A percentile compares a stretch with the other conserved stretches of the same genome.
Conservation (phyloP, 2,329 filamentous ascomycete species). For the Cercospora citrullina region DNA sequence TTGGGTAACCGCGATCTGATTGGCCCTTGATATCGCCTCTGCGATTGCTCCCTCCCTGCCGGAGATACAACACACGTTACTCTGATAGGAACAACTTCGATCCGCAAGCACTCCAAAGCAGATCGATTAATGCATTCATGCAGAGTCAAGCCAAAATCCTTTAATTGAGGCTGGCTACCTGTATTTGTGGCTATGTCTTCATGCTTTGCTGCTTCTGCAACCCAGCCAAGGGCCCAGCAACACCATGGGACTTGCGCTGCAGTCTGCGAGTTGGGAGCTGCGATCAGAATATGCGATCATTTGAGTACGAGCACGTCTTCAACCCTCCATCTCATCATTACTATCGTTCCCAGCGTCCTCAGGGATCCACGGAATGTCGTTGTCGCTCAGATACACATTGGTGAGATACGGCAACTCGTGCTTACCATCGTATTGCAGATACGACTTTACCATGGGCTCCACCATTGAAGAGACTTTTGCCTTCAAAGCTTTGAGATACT, state of each 20-base stretch:
- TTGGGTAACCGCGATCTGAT: background rate
- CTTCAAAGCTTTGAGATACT: constrained; percentile 11
- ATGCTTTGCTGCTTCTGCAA: background rate
- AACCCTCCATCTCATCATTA: constrained; percentile 9
- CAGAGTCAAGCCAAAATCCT: background rate
- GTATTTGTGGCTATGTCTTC: background rate
- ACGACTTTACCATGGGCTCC: background rate
- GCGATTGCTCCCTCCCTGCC: background rate
- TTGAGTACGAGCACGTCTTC: too few relatives aligned
- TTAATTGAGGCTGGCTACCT: background rate
- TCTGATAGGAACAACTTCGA: background rate
- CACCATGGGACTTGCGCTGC: too few relatives aligned
- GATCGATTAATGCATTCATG: background rate
- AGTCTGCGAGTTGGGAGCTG: too few relatives aligned
- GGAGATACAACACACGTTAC: background rate
- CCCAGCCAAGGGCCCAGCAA: background rate
- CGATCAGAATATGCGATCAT: too few relatives aligned
- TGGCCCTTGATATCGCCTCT: background rate
- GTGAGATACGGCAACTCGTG: constrained; percentile 10
- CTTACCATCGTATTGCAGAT: background rate
- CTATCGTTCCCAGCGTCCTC: background rate
- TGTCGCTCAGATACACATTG: background rate
- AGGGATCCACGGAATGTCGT: background rate
- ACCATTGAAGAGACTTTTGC: background rate
- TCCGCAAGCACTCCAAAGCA: background rate